These are phyloP conservation scores for Fusarium sp. DNA, from an alignment of 2,329 filamentous ascomycete species.

Conservation along the genomic window DNA sequence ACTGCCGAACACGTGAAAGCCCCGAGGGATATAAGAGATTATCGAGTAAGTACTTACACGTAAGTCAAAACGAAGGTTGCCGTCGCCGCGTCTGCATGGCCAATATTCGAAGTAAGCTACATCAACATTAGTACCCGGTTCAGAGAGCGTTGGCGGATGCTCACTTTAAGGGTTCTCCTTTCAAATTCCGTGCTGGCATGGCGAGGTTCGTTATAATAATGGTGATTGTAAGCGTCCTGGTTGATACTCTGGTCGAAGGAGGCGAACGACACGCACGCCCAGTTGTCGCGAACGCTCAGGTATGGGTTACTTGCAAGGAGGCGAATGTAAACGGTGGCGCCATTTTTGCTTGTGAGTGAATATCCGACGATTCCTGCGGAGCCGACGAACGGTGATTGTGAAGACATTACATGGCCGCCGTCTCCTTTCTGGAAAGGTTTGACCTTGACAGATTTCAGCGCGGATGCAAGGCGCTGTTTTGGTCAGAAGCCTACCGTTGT, in stretches of 20 bases:
- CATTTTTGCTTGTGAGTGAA: not conserved
- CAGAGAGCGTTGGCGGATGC: fast-evolving
- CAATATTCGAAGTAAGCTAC: not conserved
- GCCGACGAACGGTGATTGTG: not conserved
- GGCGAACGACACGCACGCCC: not conserved
- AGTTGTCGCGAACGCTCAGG: not conserved
- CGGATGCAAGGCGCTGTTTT: fast-evolving
- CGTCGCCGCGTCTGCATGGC: not conserved
- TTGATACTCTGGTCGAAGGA: not conserved
- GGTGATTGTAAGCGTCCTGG: not conserved
- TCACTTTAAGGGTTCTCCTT: not conserved
- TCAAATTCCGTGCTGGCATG: not conserved
- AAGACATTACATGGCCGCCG: not conserved
- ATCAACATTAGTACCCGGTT: not conserved
- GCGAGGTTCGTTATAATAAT: not conserved
- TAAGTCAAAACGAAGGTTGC: not conserved
- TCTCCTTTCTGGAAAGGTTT: not conserved
- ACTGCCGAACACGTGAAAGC: fast-evolving
- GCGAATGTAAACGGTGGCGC: not conserved
- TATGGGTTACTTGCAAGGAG: not conserved
- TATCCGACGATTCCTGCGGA: not conserved
- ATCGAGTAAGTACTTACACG: not conserved
- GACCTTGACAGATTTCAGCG: fast-evolving
- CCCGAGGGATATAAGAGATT: fast-evolving
- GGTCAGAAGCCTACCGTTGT: not conserved